Percentiles rank a stretch among this genome's conserved stretches.
Evolutionary conservation across 2,329 filamentous ascomycete genomes (phyloP).

Genomic region (Colletotrichum paranaense): DNA sequence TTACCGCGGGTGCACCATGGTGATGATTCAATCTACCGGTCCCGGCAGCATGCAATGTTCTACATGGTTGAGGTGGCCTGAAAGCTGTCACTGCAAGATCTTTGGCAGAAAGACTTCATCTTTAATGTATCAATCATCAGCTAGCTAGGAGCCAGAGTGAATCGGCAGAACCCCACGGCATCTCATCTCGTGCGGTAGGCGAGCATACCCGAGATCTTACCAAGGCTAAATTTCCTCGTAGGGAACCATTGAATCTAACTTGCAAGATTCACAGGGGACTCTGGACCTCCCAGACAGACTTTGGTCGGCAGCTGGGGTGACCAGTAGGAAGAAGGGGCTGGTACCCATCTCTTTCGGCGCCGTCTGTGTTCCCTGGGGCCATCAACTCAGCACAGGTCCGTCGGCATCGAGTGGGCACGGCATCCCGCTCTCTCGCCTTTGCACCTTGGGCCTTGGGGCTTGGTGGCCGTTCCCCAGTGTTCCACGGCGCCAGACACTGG

Average conservation of each 20-base stretch:
- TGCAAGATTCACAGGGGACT: neutral
- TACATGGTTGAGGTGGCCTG: too few relatives aligned
- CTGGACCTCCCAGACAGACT: neutral
- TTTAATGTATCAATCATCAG: neutral
- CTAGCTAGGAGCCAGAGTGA: neutral
- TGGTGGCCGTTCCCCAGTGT: neutral
- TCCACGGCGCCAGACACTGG: neutral
- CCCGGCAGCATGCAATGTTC: too few relatives aligned
- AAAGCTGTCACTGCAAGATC: neutral
- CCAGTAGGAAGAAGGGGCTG: neutral
- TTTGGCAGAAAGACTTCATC: neutral
- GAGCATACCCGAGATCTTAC: slow-evolving; percentile 2
- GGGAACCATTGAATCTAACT: neutral
- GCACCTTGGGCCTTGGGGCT: neutral
- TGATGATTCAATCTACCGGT: too few relatives aligned
- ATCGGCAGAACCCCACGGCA: neutral
- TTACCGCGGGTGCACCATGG: neutral
- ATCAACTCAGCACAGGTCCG: neutral
- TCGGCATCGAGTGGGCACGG: too few relatives aligned
- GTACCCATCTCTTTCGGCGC: neutral
- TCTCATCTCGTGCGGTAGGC: neutral
- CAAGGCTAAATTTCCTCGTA: slow-evolving; percentile 2
- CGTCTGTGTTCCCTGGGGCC: neutral
- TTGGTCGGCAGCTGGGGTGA: neutral
- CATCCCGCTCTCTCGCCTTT: neutral